Evolutionary conservation across 2,329 filamentous ascomycete genomes (phyloP).

Genomic region (Colletotrichum sidae): DNA sequence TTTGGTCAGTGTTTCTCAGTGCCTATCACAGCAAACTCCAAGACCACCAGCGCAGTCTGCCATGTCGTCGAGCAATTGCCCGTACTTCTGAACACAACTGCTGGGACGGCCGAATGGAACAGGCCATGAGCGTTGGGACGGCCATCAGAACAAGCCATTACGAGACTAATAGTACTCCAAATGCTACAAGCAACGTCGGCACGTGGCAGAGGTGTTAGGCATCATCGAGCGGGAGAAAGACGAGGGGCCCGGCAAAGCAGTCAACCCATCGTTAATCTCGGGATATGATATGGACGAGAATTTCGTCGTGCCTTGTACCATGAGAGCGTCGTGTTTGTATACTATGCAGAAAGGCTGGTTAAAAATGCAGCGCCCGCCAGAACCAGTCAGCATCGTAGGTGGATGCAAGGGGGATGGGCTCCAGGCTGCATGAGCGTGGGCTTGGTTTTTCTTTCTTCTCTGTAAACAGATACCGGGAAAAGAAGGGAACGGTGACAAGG

Average conservation of each 20-base stretch:
- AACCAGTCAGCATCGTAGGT: slow-evolving; percentile 13
- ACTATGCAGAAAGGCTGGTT: background rate
- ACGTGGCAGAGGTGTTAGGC: slow-evolving; percentile 9
- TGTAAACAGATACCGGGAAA: too few species aligned
- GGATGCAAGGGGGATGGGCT: slow-evolving; percentile 19
- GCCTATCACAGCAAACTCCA: too few species aligned
- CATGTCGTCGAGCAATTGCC: too few species aligned
- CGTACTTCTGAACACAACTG: too few species aligned
- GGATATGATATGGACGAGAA: slow-evolving; percentile 2
- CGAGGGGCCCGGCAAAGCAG: slow-evolving; percentile 3
- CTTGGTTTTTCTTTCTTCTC: background rate
- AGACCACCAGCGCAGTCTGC: too few species aligned
- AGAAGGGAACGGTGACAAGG: too few species aligned
- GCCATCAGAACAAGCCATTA: slow-evolving; percentile 1
- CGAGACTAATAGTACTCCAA: too few species aligned
- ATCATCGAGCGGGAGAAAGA: background rate
- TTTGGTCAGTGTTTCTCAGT: too few species aligned
- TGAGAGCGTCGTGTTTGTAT: background rate
- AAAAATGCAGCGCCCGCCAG: slow-evolving; percentile 1
- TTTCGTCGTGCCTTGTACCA: slow-evolving; percentile 5
- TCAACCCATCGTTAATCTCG: slow-evolving; percentile 21
- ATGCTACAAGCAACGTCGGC: too few species aligned
- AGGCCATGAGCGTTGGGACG: slow-evolving; percentile 6
- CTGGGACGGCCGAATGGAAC: background rate
- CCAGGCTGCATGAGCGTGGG: slow-evolving; percentile 12